Evolutionary conservation across 75 land plant species (phyloP).

Genomic region (Selaginella tamariscina): DNA sequence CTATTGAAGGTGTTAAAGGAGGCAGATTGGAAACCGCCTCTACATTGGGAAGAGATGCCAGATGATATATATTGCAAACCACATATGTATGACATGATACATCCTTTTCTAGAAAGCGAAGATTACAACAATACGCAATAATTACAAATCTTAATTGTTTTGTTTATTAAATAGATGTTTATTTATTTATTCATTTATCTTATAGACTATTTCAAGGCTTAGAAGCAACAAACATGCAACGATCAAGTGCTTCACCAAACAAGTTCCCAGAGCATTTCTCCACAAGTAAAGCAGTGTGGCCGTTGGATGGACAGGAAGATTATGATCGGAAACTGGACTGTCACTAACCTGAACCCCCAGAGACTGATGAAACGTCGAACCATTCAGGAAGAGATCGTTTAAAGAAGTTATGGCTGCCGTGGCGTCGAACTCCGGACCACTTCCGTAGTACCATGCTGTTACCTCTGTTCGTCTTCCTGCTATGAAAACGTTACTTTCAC

Average conservation of each 20-base stretch:
- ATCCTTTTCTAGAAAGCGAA: constrained; percentile 25
- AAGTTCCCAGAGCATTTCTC: constrained; percentile 6
- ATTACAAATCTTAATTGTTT: too few relatives aligned
- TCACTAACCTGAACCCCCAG: constrained; percentile 20
- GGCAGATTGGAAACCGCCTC: constrained; percentile 65
- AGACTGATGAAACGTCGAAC: constrained; percentile 12
- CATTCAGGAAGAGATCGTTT: constrained; percentile 8
- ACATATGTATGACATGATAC: constrained; percentile 52
- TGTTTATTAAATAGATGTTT: too few relatives aligned
- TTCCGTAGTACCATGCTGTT: background rate
- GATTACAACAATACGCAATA: background rate
- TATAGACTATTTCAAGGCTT: background rate
- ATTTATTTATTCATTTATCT: too few relatives aligned
- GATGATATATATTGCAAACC: constrained; percentile 55
- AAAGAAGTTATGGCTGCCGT: constrained; percentile 1
- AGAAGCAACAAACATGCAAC: background rate
- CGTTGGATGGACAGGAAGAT: background rate
- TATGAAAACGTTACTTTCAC: constrained; percentile 4
- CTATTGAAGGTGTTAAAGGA: constrained; percentile 61
- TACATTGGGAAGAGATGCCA: constrained; percentile 65
- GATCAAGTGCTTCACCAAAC: background rate
- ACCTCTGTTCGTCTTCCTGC: background rate
- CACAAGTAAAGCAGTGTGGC: background rate
- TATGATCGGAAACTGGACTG: background rate
- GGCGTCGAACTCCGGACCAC: constrained; percentile 7